Conservation (phyloP, 1,284 basidiomycete species). For the Leccinum pseudoinsigne region DNA sequence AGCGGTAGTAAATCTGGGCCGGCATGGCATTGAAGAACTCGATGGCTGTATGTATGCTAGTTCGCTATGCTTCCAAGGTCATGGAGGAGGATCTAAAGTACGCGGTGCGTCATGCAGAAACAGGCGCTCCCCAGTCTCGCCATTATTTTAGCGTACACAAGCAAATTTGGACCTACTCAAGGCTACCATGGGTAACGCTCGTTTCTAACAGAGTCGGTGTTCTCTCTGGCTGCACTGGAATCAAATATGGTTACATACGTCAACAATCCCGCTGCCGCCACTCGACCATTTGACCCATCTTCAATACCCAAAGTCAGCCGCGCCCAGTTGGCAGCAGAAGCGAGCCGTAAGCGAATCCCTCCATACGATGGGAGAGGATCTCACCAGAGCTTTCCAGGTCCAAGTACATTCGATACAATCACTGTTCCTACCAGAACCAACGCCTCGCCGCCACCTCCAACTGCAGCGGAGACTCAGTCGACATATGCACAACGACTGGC, state of each 20-base stretch:
- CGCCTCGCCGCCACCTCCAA: slow-evolving; percentile 64
- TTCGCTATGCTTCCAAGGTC: slow-evolving; percentile 95
- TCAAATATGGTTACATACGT: no score
- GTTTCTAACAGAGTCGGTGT: slow-evolving; percentile 74
- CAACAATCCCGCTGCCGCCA: no score
- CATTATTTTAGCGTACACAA: slow-evolving; percentile 67
- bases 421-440: slow-evolving; percentile 68
- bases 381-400: slow-evolving; percentile 47
- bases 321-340: slow-evolving; percentile 80
- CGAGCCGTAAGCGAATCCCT: slow-evolving; percentile 61
- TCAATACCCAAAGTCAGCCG: slow-evolving; percentile 90
- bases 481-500: slow-evolving; percentile 85
- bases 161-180: slow-evolving; percentile 88
- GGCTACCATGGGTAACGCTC: background rate
- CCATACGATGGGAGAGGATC: background rate
- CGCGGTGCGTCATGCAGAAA: slow-evolving; percentile 32
- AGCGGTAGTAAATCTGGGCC: slow-evolving; percentile 86
- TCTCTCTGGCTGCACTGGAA: slow-evolving; percentile 65
- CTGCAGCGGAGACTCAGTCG: slow-evolving; percentile 83
- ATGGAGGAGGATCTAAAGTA: slow-evolving; percentile 99
- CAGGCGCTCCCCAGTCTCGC: background rate
- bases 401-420: slow-evolving; percentile 82
- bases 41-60: slow-evolving; percentile 99
- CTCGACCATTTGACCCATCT: slow-evolving; percentile 53
- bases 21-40: slow-evolving; percentile 89